phyloP scores from a whole-genome alignment of 192 early-diverging fungal genomes.

The Coemansia sp. region DNA sequence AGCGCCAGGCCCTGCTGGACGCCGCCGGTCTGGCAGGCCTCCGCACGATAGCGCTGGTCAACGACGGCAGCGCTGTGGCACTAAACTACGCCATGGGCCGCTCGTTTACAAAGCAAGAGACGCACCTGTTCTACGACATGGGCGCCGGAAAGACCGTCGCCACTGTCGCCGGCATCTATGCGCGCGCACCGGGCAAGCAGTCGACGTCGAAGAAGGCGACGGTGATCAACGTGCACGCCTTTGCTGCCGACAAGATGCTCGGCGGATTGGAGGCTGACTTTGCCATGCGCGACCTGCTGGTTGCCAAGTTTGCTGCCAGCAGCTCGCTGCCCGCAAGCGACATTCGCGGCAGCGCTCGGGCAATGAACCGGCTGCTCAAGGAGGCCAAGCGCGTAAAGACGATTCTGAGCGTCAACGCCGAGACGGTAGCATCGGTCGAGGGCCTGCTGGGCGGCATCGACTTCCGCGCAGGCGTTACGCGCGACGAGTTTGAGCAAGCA shows the following conservation, averaged over 20 bases:
- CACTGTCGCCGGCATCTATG: slow-evolving; percentile 76
- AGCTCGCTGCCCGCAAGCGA: slow-evolving; percentile 50
- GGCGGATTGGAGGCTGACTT: slow-evolving; percentile 89
- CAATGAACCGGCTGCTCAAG: slow-evolving; percentile 84
- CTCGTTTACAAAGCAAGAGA: slow-evolving; percentile 59
- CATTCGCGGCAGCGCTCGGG: slow-evolving; percentile 66
- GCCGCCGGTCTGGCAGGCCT: slow-evolving; percentile 88
- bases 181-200: slow-evolving; percentile 51
- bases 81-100: slow-evolving; percentile 85
- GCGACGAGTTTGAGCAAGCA: slow-evolving; percentile 74
- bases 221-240: slow-evolving; percentile 77
- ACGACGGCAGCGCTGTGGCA: slow-evolving; percentile 95
- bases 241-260: slow-evolving; percentile 76
- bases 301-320: slow-evolving; percentile 64
- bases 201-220: slow-evolving; percentile 54
- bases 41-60: slow-evolving; percentile 75
- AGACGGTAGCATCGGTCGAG: slow-evolving; percentile 85
- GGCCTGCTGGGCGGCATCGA: slow-evolving; percentile 81
- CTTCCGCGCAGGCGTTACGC: slow-evolving; percentile 73
- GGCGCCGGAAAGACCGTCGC: slow-evolving; percentile 93
- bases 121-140: slow-evolving; percentile 97
- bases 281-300: slow-evolving; percentile 75
- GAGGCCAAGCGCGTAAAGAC: slow-evolving; percentile 96
- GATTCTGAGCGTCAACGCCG: slow-evolving; percentile 91
- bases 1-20: slow-evolving; percentile 90